A percentile compares a stretch with the other conserved stretches of the same genome.
Evolutionary conservation across 73 alveolate genomes (phyloP).

Genomic region (Durusdinium trenchii): DNA sequence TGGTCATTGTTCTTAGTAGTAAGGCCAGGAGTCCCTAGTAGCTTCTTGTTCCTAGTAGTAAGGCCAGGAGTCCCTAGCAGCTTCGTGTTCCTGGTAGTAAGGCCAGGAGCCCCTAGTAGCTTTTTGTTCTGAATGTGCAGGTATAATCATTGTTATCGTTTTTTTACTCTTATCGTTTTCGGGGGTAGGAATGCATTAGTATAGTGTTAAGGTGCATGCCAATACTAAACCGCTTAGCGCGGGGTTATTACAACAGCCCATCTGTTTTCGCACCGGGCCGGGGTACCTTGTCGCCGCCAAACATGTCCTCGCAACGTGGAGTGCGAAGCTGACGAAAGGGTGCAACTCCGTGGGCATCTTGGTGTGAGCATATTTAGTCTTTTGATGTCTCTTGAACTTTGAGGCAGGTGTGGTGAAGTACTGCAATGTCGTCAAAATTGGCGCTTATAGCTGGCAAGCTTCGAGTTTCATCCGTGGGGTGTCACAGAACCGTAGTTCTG

Average conservation of each 20-base stretch:
- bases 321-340: neutral
- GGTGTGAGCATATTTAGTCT: neutral
- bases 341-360: neutral
- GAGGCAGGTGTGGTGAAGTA: neutral
- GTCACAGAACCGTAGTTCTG: neutral
- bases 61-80: too few species aligned
- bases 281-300: slow-evolving; percentile 69
- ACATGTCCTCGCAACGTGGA: slow-evolving; percentile 42
- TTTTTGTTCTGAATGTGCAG: too few species aligned
- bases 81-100: too few species aligned
- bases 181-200: too few species aligned
- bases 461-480: neutral
- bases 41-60: too few species aligned
- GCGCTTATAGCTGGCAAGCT: neutral
- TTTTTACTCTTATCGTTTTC: too few species aligned
- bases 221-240: too few species aligned
- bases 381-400: neutral
- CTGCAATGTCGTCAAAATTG: neutral
- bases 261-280: neutral
- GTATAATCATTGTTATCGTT: too few species aligned
- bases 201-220: too few species aligned
- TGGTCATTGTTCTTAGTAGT: too few species aligned
- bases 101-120: too few species aligned
- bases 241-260: neutral
- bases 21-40: too few species aligned